phyloP scores from a whole-genome alignment of 2,329 filamentous ascomycete species.

The Leptodontidium sp. region DNA sequence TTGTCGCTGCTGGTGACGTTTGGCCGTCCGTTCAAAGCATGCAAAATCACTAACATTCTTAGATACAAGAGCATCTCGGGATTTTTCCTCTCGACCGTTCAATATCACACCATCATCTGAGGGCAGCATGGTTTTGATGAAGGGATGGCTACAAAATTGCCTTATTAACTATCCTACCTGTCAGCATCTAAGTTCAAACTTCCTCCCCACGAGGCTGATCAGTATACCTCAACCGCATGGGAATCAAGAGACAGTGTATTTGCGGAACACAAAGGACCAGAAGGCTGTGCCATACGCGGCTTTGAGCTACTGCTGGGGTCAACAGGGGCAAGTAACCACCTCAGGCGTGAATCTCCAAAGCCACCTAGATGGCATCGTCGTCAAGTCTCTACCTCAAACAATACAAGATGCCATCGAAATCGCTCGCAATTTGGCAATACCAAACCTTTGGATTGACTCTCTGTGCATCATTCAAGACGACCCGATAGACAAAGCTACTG shows the following conservation, averaged over 20 bases:
- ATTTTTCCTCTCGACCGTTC: background rate
- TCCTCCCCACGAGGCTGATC: background rate
- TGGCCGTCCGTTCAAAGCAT: background rate
- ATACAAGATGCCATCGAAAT: background rate
- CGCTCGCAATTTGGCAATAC: background rate
- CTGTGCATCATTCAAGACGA: slow-evolving; percentile 11
- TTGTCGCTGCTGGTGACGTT: background rate
- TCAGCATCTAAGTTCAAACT: background rate
- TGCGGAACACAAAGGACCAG: background rate
- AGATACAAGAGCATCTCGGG: background rate
- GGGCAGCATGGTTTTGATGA: background rate
- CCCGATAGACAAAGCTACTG: background rate
- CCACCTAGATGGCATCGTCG: background rate
- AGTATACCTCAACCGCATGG: background rate
- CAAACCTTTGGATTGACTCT: slow-evolving; percentile 7
- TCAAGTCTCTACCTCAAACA: background rate
- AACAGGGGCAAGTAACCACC: background rate
- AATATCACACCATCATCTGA: background rate
- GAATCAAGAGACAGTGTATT: background rate
- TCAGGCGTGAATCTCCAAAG: background rate
- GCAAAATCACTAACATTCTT: background rate
- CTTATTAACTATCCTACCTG: background rate
- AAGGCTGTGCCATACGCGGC: background rate
- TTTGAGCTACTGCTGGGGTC: slow-evolving; percentile 1
- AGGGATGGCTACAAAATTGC: background rate